phyloP scores from a whole-genome alignment of 1,284 basidiomycete genomes.

The Ganoderma boninense region DNA sequence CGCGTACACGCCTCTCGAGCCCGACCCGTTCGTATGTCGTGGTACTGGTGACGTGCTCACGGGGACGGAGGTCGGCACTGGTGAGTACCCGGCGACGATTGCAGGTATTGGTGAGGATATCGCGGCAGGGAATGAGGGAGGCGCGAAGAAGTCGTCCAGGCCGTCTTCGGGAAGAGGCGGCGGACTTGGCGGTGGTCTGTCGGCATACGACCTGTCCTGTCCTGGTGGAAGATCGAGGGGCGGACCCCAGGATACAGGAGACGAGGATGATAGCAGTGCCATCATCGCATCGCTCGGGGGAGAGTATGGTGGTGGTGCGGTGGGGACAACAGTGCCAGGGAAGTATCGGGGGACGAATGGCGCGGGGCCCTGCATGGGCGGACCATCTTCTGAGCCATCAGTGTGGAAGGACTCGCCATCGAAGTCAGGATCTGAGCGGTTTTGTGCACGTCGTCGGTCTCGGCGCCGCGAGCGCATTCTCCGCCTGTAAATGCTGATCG shows the following conservation, averaged over 20 bases:
- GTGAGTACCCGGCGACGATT: slow-evolving; percentile 37
- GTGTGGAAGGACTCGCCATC: slow-evolving; percentile 46
- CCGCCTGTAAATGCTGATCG: slow-evolving; percentile 59
- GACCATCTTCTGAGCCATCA: slow-evolving; percentile 51
- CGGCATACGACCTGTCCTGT: slow-evolving; percentile 39
- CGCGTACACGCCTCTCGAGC: slow-evolving; percentile 31
- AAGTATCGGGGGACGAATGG: slow-evolving; percentile 64
- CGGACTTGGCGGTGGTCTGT: slow-evolving; percentile 39
- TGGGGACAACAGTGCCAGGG: slow-evolving; percentile 53
- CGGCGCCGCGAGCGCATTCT: slow-evolving; percentile 51
- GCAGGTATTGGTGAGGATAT: slow-evolving; percentile 41
- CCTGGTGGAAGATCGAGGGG: slow-evolving; percentile 28
- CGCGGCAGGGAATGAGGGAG: slow-evolving; percentile 37
- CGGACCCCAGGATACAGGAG: slow-evolving; percentile 30
- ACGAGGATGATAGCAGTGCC: slow-evolving; percentile 33
- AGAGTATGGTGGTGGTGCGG: slow-evolving; percentile 48
- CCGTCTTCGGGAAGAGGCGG: slow-evolving; percentile 34
- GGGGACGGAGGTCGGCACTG: slow-evolving; percentile 29
- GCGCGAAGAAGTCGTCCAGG: slow-evolving; percentile 34
- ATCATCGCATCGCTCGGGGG: slow-evolving; percentile 32
- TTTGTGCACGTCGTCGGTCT: slow-evolving; percentile 47
- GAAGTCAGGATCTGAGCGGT: slow-evolving; percentile 29
- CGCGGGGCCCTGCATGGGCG: slow-evolving; percentile 52
- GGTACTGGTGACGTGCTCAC: slow-evolving; percentile 31
- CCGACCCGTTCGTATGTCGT: slow-evolving; percentile 28